A percentile compares a stretch with the other conserved stretches of the same genome.
These are phyloP conservation scores for Mycosphaerelloides madeirae DNA, from an alignment of 2,329 filamentous ascomycete genomes.

Conservation along the genomic window DNA sequence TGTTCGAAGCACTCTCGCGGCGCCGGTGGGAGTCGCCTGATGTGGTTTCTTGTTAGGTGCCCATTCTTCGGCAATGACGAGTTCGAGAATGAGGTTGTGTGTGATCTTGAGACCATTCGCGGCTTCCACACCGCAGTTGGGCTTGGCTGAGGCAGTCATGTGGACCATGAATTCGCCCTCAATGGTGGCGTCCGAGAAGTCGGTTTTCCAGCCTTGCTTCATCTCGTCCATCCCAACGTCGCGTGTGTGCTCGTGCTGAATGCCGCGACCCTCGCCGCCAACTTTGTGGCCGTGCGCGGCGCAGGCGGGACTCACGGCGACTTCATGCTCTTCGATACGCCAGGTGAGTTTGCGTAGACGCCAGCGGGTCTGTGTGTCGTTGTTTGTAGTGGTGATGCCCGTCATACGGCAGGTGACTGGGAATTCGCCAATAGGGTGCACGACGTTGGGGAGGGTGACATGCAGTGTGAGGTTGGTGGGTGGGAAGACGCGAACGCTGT, in stretches of 20 bases:
- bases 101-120: slow-evolving; percentile 70
- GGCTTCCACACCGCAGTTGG: slow-evolving; percentile 73
- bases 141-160: slow-evolving; percentile 58
- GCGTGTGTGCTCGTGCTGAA: slow-evolving; percentile 68
- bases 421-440: slow-evolving; percentile 82
- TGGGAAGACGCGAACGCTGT: slow-evolving; percentile 90
- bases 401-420: slow-evolving; percentile 75
- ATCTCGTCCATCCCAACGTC: slow-evolving; percentile 76
- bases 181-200: slow-evolving; percentile 63
- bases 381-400: slow-evolving; percentile 71
- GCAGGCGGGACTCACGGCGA: slow-evolving; percentile 75
- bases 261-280: slow-evolving; percentile 62
- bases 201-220: slow-evolving; percentile 85
- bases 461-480: slow-evolving; percentile 89
- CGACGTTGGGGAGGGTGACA: slow-evolving; percentile 74
- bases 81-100: slow-evolving; percentile 83
- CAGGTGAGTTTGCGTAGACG: slow-evolving; percentile 86
- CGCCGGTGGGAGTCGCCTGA: slow-evolving; percentile 78
- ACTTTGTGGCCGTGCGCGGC: slow-evolving; percentile 65
- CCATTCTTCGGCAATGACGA: slow-evolving; percentile 92
- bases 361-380: slow-evolving; percentile 72
- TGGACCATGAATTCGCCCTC: slow-evolving; percentile 72
- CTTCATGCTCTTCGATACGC: slow-evolving; percentile 85
- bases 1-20: slow-evolving; percentile 85
- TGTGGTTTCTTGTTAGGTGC: slow-evolving; percentile 63